phyloP scores from a whole-genome alignment of 345 rosid genomes.

The Eucalyptus shirleyi region DNA sequence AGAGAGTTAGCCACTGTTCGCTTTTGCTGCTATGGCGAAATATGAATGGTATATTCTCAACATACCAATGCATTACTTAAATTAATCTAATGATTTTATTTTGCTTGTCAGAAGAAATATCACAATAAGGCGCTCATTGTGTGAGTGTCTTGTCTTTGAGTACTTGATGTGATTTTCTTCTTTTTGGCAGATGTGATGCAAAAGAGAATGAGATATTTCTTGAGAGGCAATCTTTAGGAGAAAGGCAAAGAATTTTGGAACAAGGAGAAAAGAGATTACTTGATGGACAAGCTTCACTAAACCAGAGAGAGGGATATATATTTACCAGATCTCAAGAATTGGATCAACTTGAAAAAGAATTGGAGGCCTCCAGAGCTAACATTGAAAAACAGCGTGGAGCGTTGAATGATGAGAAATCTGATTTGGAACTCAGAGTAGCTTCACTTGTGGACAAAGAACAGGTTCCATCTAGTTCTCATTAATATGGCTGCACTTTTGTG shows the following conservation, averaged over 20 bases:
- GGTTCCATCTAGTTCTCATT: slow-evolving; percentile 20
- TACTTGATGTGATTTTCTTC: neutral
- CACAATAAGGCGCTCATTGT: neutral
- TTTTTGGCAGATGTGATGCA: slow-evolving; percentile 54
- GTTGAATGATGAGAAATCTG: slow-evolving; percentile 42
- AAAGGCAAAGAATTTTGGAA: slow-evolving; percentile 64
- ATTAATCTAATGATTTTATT: neutral
- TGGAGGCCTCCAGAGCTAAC: slow-evolving; percentile 39
- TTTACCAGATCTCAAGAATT: slow-evolving; percentile 60
- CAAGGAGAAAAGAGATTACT: slow-evolving; percentile 74
- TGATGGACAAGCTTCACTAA: slow-evolving; percentile 61
- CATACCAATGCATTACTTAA: neutral
- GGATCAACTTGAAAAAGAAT: slow-evolving; percentile 36
- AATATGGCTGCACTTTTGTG: neutral
- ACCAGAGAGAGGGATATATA: slow-evolving; percentile 77
- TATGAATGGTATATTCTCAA: neutral
- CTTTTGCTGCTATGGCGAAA: neutral
- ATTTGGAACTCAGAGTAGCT: slow-evolving; percentile 34
- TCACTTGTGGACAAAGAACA: slow-evolving; percentile 57
- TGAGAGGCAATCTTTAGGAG: slow-evolving; percentile 61
- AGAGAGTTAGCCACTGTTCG: neutral
- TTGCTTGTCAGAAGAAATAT: neutral
- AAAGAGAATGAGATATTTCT: slow-evolving; percentile 55
- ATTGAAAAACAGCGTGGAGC: slow-evolving; percentile 43
- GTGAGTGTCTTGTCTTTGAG: neutral